Evolutionary conservation across 192 early-diverging fungal genomes (phyloP).

Genomic region (Entophlyctis luteolus): DNA sequence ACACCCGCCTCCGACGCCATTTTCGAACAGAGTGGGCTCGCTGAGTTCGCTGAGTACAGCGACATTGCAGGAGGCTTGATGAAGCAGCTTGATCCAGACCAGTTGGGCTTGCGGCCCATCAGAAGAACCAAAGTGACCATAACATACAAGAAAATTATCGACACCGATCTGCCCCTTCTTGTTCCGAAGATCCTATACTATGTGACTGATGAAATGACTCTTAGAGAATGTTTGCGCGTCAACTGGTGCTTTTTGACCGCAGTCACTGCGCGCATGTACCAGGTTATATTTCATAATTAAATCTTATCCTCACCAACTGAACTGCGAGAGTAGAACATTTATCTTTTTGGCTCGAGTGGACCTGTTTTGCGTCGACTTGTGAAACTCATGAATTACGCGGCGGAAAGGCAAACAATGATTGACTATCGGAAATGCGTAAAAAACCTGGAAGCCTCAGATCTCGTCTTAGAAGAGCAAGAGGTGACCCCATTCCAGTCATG

Average conservation of each 20-base stretch:
- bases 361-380: conserved; percentile 12
- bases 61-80: no score
- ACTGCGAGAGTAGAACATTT: neutral
- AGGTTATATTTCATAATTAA: neutral
- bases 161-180: conserved; percentile 9
- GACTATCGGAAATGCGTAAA: conserved; percentile 17
- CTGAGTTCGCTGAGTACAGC: no score
- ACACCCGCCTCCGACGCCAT: no score
- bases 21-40: no score
- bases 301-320: neutral
- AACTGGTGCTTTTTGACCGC: conserved; percentile 21
- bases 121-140: conserved; percentile 1
- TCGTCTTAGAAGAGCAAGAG: conserved; percentile 24
- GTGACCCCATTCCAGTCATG: conserved; percentile 23
- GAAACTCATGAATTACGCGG: conserved; percentile 8
- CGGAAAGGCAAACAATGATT: conserved; percentile 7
- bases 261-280: conserved; percentile 5
- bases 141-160: neutral
- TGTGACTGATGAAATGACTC: conserved; percentile 12
- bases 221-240: conserved; percentile 17
- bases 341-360: neutral
- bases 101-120: neutral
- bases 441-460: conserved; percentile 5
- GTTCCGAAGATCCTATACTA: conserved; percentile 19
- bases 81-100: no score